These are phyloP conservation scores for Trichosporon sp. DNA, from an alignment of 1,284 basidiomycete genomes.

Conservation along the genomic window DNA sequence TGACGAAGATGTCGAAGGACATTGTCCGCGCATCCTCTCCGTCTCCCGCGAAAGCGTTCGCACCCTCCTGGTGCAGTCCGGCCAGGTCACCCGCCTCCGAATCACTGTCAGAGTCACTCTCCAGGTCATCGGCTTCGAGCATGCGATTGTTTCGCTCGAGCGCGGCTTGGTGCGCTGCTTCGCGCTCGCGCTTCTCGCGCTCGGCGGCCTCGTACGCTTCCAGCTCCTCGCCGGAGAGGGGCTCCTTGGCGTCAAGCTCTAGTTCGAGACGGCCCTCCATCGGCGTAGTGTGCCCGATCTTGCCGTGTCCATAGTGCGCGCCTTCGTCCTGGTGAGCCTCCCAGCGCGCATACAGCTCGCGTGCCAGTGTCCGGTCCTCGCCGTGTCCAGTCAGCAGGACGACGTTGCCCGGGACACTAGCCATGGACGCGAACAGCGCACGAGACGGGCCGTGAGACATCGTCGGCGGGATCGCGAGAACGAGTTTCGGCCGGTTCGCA, in stretches of 20 bases:
- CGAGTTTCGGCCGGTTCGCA: conserved; percentile 83
- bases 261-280: conserved; percentile 70
- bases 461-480: conserved; percentile 87
- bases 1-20: conserved; percentile 94
- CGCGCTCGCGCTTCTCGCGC: conserved; percentile 76
- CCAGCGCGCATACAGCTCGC: conserved; percentile 83
- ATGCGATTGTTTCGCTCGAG: conserved; percentile 80
- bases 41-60: conserved; percentile 47
- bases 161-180: conserved; percentile 82
- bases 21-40: conserved; percentile 59
- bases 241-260: conserved; percentile 83
- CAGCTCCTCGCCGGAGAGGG: conserved; percentile 80
- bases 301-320: conserved; percentile 74
- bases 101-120: conserved; percentile 64
- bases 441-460: conserved; percentile 92
- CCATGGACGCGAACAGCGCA: conserved; percentile 80
- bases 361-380: conserved; percentile 77
- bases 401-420: conserved; percentile 76
- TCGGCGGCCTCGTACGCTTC: conserved; percentile 78
- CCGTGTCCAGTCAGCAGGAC: conserved; percentile 77
- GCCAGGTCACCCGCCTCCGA: conserved; percentile 70
- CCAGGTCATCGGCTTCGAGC: conserved; percentile 75
- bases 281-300: conserved; percentile 79
- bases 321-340: conserved; percentile 65
- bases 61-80: conserved; percentile 53